These are phyloP conservation scores for Monascus ruber DNA, from an alignment of 2,329 filamentous ascomycete species.

Conservation along the genomic window DNA sequence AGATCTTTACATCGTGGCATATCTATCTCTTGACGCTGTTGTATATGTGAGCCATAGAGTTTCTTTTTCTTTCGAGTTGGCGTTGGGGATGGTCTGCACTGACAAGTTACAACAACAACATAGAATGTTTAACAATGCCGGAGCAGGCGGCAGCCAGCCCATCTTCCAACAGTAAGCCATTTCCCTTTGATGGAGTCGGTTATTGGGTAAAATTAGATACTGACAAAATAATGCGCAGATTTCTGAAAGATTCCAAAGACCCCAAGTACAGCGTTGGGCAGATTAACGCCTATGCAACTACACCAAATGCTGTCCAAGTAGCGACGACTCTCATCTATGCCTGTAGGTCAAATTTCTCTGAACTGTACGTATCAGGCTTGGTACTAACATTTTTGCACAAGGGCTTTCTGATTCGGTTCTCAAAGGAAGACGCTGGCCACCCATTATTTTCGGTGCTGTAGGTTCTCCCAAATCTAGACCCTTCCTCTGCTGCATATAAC, in stretches of 20 bases:
- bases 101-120: not conserved
- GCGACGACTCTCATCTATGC: conserved; percentile 52
- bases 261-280: conserved; percentile 36
- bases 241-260: conserved; percentile 29
- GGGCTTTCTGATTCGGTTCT: conserved; percentile 53
- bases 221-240: conserved; percentile 7
- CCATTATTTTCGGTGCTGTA: conserved; percentile 47
- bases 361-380: not conserved
- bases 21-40: conserved; percentile 48
- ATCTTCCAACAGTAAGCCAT: conserved; percentile 40
- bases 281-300: conserved; percentile 48
- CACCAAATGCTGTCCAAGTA: conserved; percentile 44
- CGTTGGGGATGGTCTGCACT: too few relatives aligned
- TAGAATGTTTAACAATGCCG: conserved; percentile 51
- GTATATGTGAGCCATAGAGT: conserved; percentile 37
- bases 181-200: too few relatives aligned
- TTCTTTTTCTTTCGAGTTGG: too few relatives aligned
- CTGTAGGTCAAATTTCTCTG: conserved; percentile 20
- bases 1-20: conserved; percentile 54
- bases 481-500: conserved; percentile 36
- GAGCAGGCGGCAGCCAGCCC: conserved; percentile 37
- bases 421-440: conserved; percentile 50
- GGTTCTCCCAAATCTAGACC: conserved; percentile 11
- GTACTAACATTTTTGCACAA: not conserved
- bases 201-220: not conserved